Conservation (phyloP, 2,329 filamentous ascomycete genomes). For the Penicillium occitanis region DNA sequence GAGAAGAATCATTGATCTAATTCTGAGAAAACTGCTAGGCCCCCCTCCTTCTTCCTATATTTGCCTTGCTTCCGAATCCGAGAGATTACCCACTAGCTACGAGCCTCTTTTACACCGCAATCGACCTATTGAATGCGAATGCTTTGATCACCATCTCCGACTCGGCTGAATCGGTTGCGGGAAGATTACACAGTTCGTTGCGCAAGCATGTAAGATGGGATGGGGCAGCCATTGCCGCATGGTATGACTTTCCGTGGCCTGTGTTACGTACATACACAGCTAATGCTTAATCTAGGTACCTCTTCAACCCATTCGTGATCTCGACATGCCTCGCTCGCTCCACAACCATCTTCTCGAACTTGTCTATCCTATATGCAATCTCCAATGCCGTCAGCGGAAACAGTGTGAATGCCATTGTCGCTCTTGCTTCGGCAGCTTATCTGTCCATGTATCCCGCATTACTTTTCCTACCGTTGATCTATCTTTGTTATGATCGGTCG, state of each 20-base stretch:
- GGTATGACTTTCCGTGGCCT: constrained; percentile 51
- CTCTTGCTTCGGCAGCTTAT: constrained; percentile 83
- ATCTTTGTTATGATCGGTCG: constrained; percentile 73
- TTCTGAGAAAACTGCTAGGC: constrained; percentile 54
- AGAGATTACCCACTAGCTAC: constrained; percentile 68
- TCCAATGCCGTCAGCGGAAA: constrained; percentile 75
- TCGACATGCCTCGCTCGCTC: constrained; percentile 87
- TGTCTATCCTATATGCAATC: constrained; percentile 80
- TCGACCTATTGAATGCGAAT: constrained; percentile 80
- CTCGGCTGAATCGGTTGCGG: constrained; percentile 73
- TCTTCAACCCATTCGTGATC: constrained; percentile 94
- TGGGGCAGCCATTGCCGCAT: constrained; percentile 72
- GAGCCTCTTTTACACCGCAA: constrained; percentile 72
- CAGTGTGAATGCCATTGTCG: constrained; percentile 74
- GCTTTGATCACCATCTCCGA: constrained; percentile 77
- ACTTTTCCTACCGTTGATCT: constrained; percentile 75
- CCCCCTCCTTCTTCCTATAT: constrained; percentile 84
- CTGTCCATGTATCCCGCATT: constrained; percentile 88
- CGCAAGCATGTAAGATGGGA: constrained; percentile 73
- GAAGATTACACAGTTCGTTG: constrained; percentile 74
- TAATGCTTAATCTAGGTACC: constrained; percentile 59
- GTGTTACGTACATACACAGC: not conserved
- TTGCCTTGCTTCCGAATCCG: constrained; percentile 78
- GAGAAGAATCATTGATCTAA: constrained; percentile 10
- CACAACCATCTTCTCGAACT: constrained; percentile 83